Base-by-base conservation (phyloP, 2,329 filamentous ascomycete genomes). In the Alternaria metachromatica region DNA sequence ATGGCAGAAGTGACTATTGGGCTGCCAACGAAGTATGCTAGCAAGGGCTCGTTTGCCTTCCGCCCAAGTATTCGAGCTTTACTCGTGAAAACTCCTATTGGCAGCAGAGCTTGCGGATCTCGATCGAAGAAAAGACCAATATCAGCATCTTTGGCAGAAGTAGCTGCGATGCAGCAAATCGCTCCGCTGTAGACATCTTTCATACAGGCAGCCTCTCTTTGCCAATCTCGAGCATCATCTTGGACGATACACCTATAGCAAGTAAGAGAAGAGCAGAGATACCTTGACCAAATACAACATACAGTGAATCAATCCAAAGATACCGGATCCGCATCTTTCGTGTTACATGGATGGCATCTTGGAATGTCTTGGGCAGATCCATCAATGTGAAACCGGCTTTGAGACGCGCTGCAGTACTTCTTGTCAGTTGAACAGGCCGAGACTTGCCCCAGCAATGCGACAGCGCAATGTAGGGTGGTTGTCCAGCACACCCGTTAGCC, bases 211-310 rank as follows among this genome's bases (percentile, higher is more conserved):
- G 67, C 59, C 33, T 68, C 56, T 6, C 3, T 18, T 0, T 59
- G 15, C 67, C 67, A 70, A 20, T 70, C 67, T 2, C 44, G 28
- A 0, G 63, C 9, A 10, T 59, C 25, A 15, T 68, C 68, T 48
- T 70, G 68, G 28, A 62, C 50, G 76, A 67, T 67, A 18, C 65
- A 67, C 9, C 62, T 67, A 15, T 15, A 41, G 8, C 33, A 5
- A 4, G 33, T 41, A 5, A 41, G 33, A 1, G 4, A 4, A 41
- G 9, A 41, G 33, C 33, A 41, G 8, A 41, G 33, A 37, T 9
- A 9, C 13, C 15, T 41, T 41, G 8, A 10, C 5, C 1, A n/a
- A 5, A 5, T n/a, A 5, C 15, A 1, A 18, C 37, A 1, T 41
- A 41, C 37, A 41, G 5, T 6, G 37, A 41, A 11, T 41, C 37